These are phyloP conservation scores for Mycena kentingensis DNA, from an alignment of 768 basidiomycete species.

Conservation along the genomic window DNA sequence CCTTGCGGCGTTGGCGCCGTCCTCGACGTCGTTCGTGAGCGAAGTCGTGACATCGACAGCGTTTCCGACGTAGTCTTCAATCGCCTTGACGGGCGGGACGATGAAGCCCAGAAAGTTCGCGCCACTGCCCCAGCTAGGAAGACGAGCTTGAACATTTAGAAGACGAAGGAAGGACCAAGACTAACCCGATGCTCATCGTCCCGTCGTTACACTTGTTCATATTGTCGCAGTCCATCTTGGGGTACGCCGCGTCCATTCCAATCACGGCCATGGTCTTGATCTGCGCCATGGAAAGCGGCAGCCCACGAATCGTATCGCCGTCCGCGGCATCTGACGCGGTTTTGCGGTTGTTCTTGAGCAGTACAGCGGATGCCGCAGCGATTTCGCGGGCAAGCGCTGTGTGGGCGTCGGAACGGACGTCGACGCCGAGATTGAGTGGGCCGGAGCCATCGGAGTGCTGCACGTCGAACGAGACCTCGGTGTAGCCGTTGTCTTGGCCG, in stretches of 20 bases:
- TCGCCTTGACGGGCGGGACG: constrained; percentile 48
- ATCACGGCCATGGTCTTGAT: constrained; percentile 61
- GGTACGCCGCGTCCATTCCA: constrained; percentile 58
- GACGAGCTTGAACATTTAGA: background rate
- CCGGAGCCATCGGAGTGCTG: constrained; percentile 50
- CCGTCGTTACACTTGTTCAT: constrained; percentile 56
- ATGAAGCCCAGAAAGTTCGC: constrained; percentile 47
- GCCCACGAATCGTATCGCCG: constrained; percentile 39
- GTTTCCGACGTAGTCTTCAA: constrained; percentile 41
- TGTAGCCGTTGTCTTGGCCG: constrained; percentile 33
- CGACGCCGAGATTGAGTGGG: constrained; percentile 42
- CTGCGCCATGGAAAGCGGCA: constrained; percentile 48
- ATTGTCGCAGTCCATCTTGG: constrained; percentile 45
- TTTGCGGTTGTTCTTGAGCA: constrained; percentile 64
- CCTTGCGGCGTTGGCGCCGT: constrained; percentile 41
- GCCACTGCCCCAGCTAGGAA: constrained; percentile 49
- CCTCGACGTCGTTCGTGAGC: constrained; percentile 50
- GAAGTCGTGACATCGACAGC: constrained; percentile 44
- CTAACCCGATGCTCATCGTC: constrained; percentile 63
- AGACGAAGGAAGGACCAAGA: constrained; percentile 11
- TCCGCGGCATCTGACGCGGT: constrained; percentile 31
- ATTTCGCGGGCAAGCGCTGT: constrained; percentile 61
- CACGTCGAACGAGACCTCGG: constrained; percentile 46
- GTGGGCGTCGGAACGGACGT: constrained; percentile 45
- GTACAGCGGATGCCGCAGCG: constrained; percentile 64